Evolutionary conservation across 23 red algal genomes (phyloP).

Genomic region (Gracilaria domingensis): DNA sequence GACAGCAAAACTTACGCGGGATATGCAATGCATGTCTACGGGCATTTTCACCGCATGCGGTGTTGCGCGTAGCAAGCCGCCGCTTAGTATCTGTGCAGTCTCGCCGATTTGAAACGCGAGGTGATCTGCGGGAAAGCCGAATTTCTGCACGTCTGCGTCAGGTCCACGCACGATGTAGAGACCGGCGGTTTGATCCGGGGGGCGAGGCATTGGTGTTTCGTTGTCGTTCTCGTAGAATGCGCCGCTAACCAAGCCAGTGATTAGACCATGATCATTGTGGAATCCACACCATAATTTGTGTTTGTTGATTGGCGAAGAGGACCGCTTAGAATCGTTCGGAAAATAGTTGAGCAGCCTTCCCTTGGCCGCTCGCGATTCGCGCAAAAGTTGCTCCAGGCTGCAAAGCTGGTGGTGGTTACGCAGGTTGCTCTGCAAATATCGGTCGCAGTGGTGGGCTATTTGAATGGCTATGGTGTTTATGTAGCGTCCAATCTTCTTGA

Average conservation of each 20-base stretch:
- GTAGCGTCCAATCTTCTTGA: conserved; percentile 66
- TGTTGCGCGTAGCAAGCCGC: conserved; percentile 67
- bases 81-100: conserved; percentile 52
- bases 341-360: conserved; percentile 73
- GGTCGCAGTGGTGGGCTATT: conserved; percentile 49
- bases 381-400: conserved; percentile 17
- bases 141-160: neutral
- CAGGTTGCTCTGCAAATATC: neutral
- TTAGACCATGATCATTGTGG: conserved; percentile 71
- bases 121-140: conserved; percentile 33
- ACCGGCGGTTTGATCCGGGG: conserved; percentile 41
- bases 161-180: conserved; percentile 6
- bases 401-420: neutral
- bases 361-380: conserved; percentile 8
- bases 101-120: conserved; percentile 79
- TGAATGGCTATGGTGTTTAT: conserved; percentile 36
- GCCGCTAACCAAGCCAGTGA: conserved; percentile 42
- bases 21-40: neutral
- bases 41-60: conserved; percentile 63
- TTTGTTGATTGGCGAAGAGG: neutral
- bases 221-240: conserved; percentile 27
- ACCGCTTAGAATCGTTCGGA: neutral
- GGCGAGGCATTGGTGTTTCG: neutral
- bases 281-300: conserved; percentile 62
- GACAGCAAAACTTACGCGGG: conserved; percentile 54